Evolutionary conservation across 1,284 basidiomycete species (phyloP), one percentile per base, ranked within the genome.

Genomic region (Moniliophthora roreri): DNA sequence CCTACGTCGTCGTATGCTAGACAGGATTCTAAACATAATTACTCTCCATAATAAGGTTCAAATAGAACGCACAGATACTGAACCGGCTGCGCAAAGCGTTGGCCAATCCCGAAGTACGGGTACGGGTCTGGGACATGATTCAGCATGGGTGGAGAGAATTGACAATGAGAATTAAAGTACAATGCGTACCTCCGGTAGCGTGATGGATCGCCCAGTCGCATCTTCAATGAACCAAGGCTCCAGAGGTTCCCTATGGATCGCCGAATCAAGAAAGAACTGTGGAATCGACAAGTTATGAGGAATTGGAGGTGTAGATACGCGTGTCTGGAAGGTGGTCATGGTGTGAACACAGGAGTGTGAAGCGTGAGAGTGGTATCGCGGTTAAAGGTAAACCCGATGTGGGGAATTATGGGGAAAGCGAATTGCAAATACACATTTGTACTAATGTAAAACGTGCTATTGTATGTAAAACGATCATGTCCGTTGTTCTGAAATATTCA

Each of bases 241-340:
- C 16, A 57, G 64, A 20, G 63, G 58, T 18, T 59, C 64, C 23
- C 74, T 69, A 13, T 39, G 71, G 71, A n/a, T 70, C 64, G 3
- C 77, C 74, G 58, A 66, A 63, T 87, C 82, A n/a, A 89, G 72
- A 61, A 87, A 76, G 66, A 89, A 89, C 64, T 88, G 85, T 5
- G 74, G 72, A 18, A 88, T 66, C 2, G 84, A 85, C 48, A 89
- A 60, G 64, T 89, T 72, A 60, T 85, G 82, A 16, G 87, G 87
- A 46, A 88, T 79, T 48, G 64, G 58, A 49, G 79, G 79, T 15
- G 82, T 67, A 32, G 40, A 39, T n/a, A 45, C 51, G 28, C 42
- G 35, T 16, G 55, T 51, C 16, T 56, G 51, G 23, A 56, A 56
- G 18, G 36, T 34, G 8, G 42, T 41, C 51, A 52, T 52, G 44